A percentile compares a stretch with the other conserved stretches of the same genome.
Evolutionary conservation across 2,329 filamentous ascomycete species (phyloP).

Genomic region (Colletotrichum sansevieriae): DNA sequence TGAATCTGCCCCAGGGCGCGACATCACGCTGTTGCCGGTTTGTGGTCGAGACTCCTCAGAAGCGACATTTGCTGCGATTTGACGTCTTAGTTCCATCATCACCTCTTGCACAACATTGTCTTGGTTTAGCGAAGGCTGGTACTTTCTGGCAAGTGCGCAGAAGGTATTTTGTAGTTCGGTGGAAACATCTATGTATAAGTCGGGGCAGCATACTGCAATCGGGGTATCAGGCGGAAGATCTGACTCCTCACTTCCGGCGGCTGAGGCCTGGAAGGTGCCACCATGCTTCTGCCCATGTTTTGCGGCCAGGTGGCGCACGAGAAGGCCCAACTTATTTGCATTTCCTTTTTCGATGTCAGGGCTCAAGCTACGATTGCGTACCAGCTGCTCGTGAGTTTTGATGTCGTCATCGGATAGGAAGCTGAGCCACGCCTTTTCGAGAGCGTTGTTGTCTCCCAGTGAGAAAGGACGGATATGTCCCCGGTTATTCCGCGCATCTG

Average conservation of each 20-base stretch:
- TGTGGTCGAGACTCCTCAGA: constrained; percentile 5
- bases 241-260: constrained; percentile 47
- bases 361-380: constrained; percentile 49
- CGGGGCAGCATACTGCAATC: constrained; percentile 61
- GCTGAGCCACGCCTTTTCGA: constrained; percentile 82
- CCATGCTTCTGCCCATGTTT: constrained; percentile 63
- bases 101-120: constrained; percentile 62
- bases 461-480: constrained; percentile 83
- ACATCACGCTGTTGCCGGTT: background rate
- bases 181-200: constrained; percentile 61
- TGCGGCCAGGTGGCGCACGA: constrained; percentile 59
- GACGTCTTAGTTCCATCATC: constrained; percentile 48
- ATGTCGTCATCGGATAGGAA: constrained; percentile 65
- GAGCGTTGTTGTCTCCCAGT: constrained; percentile 79
- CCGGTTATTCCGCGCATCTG: constrained; percentile 66
- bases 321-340: constrained; percentile 51
- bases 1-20: constrained; percentile 34
- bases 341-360: constrained; percentile 52
- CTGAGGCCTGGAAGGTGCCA: constrained; percentile 51
- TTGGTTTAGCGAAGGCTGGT: constrained; percentile 54
- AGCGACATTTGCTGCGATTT: background rate
- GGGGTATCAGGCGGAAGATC: constrained; percentile 49
- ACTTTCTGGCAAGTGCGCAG: constrained; percentile 61
- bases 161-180: constrained; percentile 63
- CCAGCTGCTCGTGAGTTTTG: constrained; percentile 59